Base-by-base conservation (phyloP, 352 stramenopile genomes). In the Phytopythium kandeliae region DNA sequence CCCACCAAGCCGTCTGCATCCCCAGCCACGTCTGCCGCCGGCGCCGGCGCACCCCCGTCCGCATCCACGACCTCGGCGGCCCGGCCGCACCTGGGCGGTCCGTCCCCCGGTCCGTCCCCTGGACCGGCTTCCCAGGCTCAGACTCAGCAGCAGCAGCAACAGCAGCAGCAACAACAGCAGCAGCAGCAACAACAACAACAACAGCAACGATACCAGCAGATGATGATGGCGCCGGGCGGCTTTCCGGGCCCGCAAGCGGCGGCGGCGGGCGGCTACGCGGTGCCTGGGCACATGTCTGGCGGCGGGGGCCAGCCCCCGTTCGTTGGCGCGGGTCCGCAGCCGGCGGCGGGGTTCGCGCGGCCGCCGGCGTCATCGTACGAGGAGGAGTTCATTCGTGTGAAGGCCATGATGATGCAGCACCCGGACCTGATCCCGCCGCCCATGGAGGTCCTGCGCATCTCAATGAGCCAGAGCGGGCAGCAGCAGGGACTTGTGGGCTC, bases 351-450 rank as follows among this genome's bases (percentile, higher is more conserved):
- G 9, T 92, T 82, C 52, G 43, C 43, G 43, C 74, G 82, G 44
- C 66, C 71, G 17, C 65, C 68, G 8, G 81, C 68, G 9, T 86
- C 82, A 24, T 83, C 73, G 10, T 94, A 92, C 51, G 85, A 93
- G 49, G 81, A 95, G 57, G 85, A 95, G 56, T 87, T 92, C 58
- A 81, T 85, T 54, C 72, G 84, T 19, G 78, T 95, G 35, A 92
- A 92, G 64, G 84, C 82, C 36, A 92, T 92, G 85, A 89, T 93
- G 72, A 89, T 88, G 71, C 79, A 91, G 58, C 85, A 95, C 44
- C 77, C 78, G 2, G 85, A 95, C 53, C 56, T 92, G 57, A 95
- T 95, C 48, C 80, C 85, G 6, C 85, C 85, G 13, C 85, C 85
- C 30, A 86, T 90, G 78, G 85, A 95, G 52, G 82, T 95, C 31